Conservation (phyloP, 2,329 filamentous ascomycete species). For the Paecilomyces formosus region DNA sequence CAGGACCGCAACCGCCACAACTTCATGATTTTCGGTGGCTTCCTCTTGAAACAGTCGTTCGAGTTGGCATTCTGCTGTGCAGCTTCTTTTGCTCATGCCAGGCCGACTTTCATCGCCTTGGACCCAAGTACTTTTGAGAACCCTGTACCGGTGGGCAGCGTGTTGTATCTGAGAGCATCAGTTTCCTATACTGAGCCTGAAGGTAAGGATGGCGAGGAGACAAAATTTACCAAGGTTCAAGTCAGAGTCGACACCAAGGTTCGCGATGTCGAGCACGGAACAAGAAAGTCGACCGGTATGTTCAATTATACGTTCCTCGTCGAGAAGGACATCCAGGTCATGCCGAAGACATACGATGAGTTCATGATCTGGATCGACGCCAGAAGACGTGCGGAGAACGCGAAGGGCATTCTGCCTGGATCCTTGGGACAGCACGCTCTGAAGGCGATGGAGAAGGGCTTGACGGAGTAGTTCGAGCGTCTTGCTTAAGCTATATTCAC, state of each 20-base stretch:
- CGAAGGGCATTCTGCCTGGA: slow-evolving; percentile 35
- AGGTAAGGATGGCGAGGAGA: slow-evolving; percentile 36
- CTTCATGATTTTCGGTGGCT: slow-evolving; percentile 74
- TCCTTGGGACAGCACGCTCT: slow-evolving; percentile 26
- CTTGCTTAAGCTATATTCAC: not conserved
- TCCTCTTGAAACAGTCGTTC: slow-evolving; percentile 66
- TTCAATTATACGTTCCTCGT: slow-evolving; percentile 71
- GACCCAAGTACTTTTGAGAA: slow-evolving; percentile 70
- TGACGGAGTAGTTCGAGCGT: slow-evolving; percentile 27
- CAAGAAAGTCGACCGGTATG: slow-evolving; percentile 60
- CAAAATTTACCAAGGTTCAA: slow-evolving; percentile 56
- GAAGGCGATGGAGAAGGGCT: slow-evolving; percentile 26
- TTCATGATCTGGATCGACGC: slow-evolving; percentile 61
- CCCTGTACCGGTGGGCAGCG: slow-evolving; percentile 66
- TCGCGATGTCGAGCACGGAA: slow-evolving; percentile 62
- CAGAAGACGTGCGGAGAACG: slow-evolving; percentile 47
- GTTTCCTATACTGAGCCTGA: slow-evolving; percentile 63
- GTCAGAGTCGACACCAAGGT: slow-evolving; percentile 67
- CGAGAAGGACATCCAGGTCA: slow-evolving; percentile 56
- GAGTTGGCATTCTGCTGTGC: slow-evolving; percentile 71
- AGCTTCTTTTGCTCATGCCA: slow-evolving; percentile 60
- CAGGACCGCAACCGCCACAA: slow-evolving; percentile 63
- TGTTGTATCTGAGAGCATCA: slow-evolving; percentile 65
- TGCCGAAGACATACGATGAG: slow-evolving; percentile 57
- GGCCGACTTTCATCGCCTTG: slow-evolving; percentile 64